These are phyloP conservation scores for Trichosporon ovoides DNA, from an alignment of 1,284 basidiomycete species.

Conservation along the genomic window DNA sequence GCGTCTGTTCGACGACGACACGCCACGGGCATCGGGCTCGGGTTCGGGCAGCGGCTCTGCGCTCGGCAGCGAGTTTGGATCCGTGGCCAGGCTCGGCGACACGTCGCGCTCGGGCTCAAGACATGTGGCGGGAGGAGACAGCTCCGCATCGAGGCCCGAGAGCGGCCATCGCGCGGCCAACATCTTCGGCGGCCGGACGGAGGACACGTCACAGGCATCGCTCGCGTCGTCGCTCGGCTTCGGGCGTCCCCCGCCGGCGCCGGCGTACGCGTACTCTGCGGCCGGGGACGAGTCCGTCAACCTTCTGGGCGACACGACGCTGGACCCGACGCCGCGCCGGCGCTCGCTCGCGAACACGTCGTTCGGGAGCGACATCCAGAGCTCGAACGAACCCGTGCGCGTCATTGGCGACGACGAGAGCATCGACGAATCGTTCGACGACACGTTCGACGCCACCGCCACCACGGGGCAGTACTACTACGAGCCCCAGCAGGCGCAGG, in stretches of 20 bases:
- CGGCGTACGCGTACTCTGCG: neutral
- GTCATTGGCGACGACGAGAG: conserved; percentile 16
- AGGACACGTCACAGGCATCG: neutral
- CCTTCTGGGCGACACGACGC: neutral
- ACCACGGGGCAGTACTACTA: neutral
- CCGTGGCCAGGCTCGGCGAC: neutral
- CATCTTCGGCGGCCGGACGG: neutral
- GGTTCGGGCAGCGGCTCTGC: neutral
- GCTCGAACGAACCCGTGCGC: conserved; percentile 10
- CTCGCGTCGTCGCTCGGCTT: conserved; percentile 1
- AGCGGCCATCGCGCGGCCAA: neutral
- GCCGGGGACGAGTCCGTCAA: neutral
- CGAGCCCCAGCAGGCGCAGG: neutral
- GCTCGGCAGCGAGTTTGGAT: neutral
- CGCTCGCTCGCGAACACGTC: conserved; percentile 39
- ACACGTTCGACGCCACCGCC: conserved; percentile 8
- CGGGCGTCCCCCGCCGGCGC: neutral
- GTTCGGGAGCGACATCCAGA: conserved; percentile 32
- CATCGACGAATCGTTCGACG: conserved; percentile 15
- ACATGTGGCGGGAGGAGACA: neutral
- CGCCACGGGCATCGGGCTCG: neutral
- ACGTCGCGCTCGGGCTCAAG: neutral
- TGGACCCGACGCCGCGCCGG: conserved; percentile 12
- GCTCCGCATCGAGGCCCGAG: neutral
- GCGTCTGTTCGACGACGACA: conserved; percentile 12